Conservation (phyloP, 2,329 filamentous ascomycete genomes). For the Fusarium sp. region DNA sequence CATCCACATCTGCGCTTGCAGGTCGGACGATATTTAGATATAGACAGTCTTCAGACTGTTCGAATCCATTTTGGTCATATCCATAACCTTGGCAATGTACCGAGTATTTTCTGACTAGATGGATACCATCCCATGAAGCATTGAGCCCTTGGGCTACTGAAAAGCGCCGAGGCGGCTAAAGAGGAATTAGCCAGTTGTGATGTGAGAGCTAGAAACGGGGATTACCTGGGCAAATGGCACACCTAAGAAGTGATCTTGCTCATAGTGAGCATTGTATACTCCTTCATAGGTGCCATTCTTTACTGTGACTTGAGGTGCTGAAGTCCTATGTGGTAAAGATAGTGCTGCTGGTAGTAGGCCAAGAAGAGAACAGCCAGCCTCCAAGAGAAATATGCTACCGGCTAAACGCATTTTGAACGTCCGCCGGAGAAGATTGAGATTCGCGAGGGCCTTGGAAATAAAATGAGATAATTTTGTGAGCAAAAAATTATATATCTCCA, state of each 20-base stretch:
- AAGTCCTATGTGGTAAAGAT: neutral
- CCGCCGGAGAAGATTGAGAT: too few relatives aligned
- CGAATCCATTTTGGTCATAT: constrained; percentile 37
- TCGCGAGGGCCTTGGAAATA: too few relatives aligned
- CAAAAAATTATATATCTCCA: too few relatives aligned
- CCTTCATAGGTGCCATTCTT: constrained; percentile 26
- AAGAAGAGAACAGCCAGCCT: neutral
- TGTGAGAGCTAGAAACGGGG: rapidly evolving
- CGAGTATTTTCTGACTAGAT: constrained; percentile 57
- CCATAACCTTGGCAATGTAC: constrained; percentile 64
- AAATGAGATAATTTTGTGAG: too few relatives aligned
- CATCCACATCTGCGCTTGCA: constrained; percentile 53
- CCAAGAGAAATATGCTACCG: neutral
- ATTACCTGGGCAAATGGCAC: constrained; percentile 17
- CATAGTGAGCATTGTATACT: constrained; percentile 11
- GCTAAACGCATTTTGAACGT: neutral
- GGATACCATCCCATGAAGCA: constrained; percentile 53
- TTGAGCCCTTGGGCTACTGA: constrained; percentile 54
- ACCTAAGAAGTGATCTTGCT: constrained; percentile 24
- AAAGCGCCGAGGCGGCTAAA: constrained; percentile 33
- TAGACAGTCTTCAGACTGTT: constrained; percentile 66
- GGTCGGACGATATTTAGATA: constrained; percentile 71
- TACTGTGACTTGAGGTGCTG: constrained; percentile 1
- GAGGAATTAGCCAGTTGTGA: neutral
- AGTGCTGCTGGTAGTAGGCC: neutral